Evolutionary conservation across 2,329 filamentous ascomycete species (phyloP), one percentile per base, ranked within the genome.

Genomic region (Lachnellula arida): DNA sequence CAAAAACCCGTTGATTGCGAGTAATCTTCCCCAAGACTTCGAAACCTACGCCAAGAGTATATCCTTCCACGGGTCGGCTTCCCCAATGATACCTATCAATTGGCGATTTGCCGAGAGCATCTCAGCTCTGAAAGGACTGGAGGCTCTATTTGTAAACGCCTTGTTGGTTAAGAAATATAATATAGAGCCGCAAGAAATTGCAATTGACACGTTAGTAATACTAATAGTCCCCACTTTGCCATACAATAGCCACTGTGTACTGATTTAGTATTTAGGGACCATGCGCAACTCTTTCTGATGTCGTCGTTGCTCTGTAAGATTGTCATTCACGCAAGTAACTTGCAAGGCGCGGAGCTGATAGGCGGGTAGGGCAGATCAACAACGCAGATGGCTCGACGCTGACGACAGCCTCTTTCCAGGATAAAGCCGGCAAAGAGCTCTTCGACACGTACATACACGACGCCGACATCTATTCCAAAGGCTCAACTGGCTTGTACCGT

Each of bases 71-170:
- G 79, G 79, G 4, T 69, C 63, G 15, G 62, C 70, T 23, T 64
- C 66, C 28, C 78, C 78, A 0, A 75, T 70, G 46, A 72, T 81
- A 9, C 78, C 79, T 0, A 77, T 82, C 65, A 81, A 79, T 51
- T 82, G 80, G 79, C 72, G 79, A 2, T 79, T 81, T 50, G 78
- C 79, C 2, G 80, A 82, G 63, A 79, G 77, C 47, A 74, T 79
- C 1, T 73, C 78, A 0, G 69, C 76, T 1, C 60, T 81, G 28
- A 80, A 80, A 62, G 78, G 69, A 1, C 65, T 78, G 17, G 77
- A 80, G 61, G 78, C 76, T 8, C 71, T 73, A 0, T 69, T 79
- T 59, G 60, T 80, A 28, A 75, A 74, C 48, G 69, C 71, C 0
- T 64, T 81, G 9, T 53, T 80, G 7, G 70, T 72, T 49, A 68